Conservation (phyloP, 192 early-diverging fungal species). For the Entomortierella chlamydospora region DNA sequence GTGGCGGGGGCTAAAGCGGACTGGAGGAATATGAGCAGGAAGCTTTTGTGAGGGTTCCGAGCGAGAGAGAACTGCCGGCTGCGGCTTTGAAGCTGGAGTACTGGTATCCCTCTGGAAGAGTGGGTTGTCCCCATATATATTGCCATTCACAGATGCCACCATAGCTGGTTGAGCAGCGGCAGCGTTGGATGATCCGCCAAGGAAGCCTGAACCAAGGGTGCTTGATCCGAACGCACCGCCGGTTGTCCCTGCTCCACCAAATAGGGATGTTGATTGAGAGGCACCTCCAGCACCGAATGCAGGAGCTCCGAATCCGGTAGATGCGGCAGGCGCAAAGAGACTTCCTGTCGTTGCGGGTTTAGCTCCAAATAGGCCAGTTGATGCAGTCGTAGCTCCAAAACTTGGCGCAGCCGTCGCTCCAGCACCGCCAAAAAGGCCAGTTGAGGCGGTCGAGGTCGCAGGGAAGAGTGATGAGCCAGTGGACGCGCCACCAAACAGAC, state of each 20-base stretch:
- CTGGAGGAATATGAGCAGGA: conserved; percentile 74
- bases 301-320: conserved; percentile 26
- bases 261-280: conserved; percentile 11
- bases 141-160: conserved; percentile 81
- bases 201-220: conserved; percentile 44
- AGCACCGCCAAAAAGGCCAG: conserved; percentile 48
- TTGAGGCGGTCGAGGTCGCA: conserved; percentile 10
- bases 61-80: conserved; percentile 45
- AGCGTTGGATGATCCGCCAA: conserved; percentile 59
- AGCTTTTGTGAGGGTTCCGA: conserved; percentile 68
- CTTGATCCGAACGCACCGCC: conserved; percentile 26
- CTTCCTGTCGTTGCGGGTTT: conserved; percentile 31
- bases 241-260: conserved; percentile 26
- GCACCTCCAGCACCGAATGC: conserved; percentile 26
- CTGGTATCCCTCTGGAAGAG: conserved; percentile 74
- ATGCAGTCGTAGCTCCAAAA: conserved; percentile 16
- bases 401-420: conserved; percentile 42
- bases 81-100: conserved; percentile 46
- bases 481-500: conserved; percentile 53
- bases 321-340: conserved; percentile 5
- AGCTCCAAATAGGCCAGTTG: conserved; percentile 35
- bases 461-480: conserved; percentile 44
- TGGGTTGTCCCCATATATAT: conserved; percentile 90
- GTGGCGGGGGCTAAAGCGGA: conserved; percentile 79
- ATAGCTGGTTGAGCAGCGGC: conserved; percentile 62